Base-by-base conservation (phyloP, 1,284 basidiomycete species). In the Melanopsichium pennsylvanicum region DNA sequence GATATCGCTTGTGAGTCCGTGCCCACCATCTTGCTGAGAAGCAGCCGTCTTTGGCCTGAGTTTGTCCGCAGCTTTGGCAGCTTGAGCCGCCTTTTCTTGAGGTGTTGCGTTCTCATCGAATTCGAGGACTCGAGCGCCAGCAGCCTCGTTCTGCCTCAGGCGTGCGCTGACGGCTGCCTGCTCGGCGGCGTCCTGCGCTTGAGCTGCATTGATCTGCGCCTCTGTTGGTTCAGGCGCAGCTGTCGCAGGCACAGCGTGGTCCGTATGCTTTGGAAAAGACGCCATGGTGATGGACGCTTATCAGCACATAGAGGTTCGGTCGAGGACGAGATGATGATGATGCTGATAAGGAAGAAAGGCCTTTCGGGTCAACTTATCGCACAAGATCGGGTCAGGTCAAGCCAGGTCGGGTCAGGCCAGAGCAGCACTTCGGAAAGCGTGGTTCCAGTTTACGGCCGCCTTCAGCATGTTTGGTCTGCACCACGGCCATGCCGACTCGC, bases 61-160 rank as follows among this genome's bases (percentile, higher is more conserved):
- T 19, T 68, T 55, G 3, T 68, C 54, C 25, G 47, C 57, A 4
- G 64, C 66, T 39, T 75, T 68, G 19, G 47, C 58, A 8, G 76
- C 76, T 26, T 72, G 55, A 18, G 63, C 60, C 2, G 63, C 78
- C 42, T 80, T 80, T 42, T 79, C 66, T 40, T 78, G 54, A 2
- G 78, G 78, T 2, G 69, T 68, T 13, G 76, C 74, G 27, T 76
- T 63, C 37, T 78, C 78, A 37, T 72, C 71, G 33, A 80, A 76
- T 6, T 70, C 49, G 29, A 77, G 48, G 3, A 78, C 70, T 4
- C 69, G 62, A 15, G 76, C 77, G 15, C 77, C 77, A 15, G 62
- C 66, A 12, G 67, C 66, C 42, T 69, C 57, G 46, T 74, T 71
- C 19, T 58, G 52, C 37, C 45, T 39, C 22, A 74, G 35, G 18